phyloP scores from a whole-genome alignment of 2,329 filamentous ascomycete genomes.

The Plenodomus biglobosus region DNA sequence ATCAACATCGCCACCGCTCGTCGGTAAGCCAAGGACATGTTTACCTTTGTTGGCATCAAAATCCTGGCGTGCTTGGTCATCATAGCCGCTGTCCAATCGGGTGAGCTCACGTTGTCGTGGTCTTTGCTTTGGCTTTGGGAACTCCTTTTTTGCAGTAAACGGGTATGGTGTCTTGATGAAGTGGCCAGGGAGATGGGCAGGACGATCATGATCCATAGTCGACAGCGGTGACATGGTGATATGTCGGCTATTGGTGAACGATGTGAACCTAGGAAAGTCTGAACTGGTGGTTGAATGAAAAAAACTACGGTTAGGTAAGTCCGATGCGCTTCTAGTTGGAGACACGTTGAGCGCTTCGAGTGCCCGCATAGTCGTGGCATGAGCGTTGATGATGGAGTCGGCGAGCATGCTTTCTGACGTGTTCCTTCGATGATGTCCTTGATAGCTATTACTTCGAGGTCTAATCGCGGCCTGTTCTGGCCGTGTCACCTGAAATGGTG shows the following conservation, averaged over 20 bases:
- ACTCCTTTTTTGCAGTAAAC: constrained; percentile 28
- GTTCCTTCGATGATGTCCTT: constrained; percentile 18
- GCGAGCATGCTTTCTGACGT: constrained; percentile 30
- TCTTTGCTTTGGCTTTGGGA: constrained; percentile 24
- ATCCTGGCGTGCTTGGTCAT: constrained; percentile 2
- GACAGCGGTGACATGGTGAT: constrained; percentile 20
- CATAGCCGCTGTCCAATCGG: constrained; percentile 8
- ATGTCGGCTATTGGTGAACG: constrained; percentile 21
- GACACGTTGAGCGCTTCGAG: constrained; percentile 23
- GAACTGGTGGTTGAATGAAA: constrained; percentile 5
- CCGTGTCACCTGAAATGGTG: constrained; percentile 5
- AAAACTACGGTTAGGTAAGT: constrained; percentile 10
- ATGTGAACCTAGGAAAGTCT: constrained; percentile 11
- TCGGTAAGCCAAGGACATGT: constrained; percentile 22
- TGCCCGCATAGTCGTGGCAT: constrained; percentile 32
- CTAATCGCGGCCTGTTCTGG: not conserved
- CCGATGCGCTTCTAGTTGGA: constrained; percentile 14
- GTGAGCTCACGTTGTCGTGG: constrained; percentile 15
- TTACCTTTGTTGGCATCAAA: constrained; percentile 24
- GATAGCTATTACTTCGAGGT: not conserved
- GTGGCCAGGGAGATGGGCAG: constrained; percentile 22
- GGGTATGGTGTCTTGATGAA: constrained; percentile 35
- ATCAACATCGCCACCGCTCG: constrained; percentile 15
- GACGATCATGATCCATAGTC: constrained; percentile 15
- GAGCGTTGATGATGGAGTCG: constrained; percentile 35